Evolutionary conservation across 208 protist species (phyloP).

Genomic region (Strigomonas galati): DNA sequence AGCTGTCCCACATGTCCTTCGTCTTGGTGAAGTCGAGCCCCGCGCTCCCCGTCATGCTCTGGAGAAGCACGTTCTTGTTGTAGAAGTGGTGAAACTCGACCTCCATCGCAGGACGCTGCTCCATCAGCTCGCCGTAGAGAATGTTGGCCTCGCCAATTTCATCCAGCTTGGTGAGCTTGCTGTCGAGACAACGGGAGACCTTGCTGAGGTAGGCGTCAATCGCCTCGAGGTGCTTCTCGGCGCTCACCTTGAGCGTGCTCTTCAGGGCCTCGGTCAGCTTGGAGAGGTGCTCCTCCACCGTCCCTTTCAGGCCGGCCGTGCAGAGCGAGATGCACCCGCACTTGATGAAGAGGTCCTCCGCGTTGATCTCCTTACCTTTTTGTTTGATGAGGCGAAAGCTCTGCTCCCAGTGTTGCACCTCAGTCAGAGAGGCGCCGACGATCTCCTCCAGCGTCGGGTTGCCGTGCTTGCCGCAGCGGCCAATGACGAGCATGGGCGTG

Average conservation of each 20-base stretch:
- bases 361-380: slow-evolving; percentile 94
- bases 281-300: slow-evolving; percentile 92
- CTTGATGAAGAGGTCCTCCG: slow-evolving; percentile 90
- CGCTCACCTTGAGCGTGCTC: slow-evolving; percentile 78
- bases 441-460: slow-evolving; percentile 88
- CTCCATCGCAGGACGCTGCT: slow-evolving; percentile 77
- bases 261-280: slow-evolving; percentile 87
- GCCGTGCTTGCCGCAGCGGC: slow-evolving; percentile 63
- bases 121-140: slow-evolving; percentile 72
- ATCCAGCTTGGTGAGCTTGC: slow-evolving; percentile 90
- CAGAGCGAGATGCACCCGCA: slow-evolving; percentile 93
- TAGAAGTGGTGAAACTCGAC: slow-evolving; percentile 91
- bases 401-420: slow-evolving; percentile 95
- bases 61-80: slow-evolving; percentile 91
- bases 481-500: slow-evolving; percentile 88
- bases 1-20: slow-evolving; percentile 68
- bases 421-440: slow-evolving; percentile 77
- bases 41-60: slow-evolving; percentile 76
- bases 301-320: slow-evolving; percentile 90
- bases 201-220: slow-evolving; percentile 86
- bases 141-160: slow-evolving; percentile 92
- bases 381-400: slow-evolving; percentile 94
- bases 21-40: slow-evolving; percentile 74
- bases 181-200: slow-evolving; percentile 67
- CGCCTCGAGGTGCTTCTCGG: slow-evolving; percentile 67